phyloP scores from a whole-genome alignment of 148 eudicot genomes.

The Arctostaphylos glauca region DNA sequence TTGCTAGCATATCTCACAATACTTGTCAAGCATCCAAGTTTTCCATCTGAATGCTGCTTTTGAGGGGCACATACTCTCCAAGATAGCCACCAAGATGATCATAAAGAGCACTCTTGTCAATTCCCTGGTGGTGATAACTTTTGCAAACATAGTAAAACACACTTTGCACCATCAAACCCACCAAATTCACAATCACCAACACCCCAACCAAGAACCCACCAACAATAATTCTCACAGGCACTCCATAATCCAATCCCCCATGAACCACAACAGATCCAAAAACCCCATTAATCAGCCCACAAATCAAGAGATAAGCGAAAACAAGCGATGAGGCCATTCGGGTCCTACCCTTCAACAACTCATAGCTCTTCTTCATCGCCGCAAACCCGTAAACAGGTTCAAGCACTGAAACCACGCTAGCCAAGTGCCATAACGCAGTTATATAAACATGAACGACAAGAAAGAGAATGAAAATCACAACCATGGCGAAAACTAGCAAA shows the following conservation, averaged over 20 bases:
- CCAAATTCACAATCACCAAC: slow-evolving; percentile 79
- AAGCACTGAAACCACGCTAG: slow-evolving; percentile 81
- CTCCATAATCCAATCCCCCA: slow-evolving; percentile 45
- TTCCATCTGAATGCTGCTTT: slow-evolving; percentile 94
- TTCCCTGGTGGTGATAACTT: slow-evolving; percentile 81
- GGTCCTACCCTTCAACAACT: slow-evolving; percentile 65
- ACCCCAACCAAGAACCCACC: slow-evolving; percentile 94
- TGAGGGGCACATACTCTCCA: slow-evolving; percentile 96
- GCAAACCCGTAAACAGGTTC: slow-evolving; percentile 78
- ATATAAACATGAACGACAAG: slow-evolving; percentile 83
- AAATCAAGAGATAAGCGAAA: slow-evolving; percentile 53
- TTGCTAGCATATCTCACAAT: neutral
- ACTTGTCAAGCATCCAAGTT: slow-evolving; percentile 44
- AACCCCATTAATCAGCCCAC: slow-evolving; percentile 63
- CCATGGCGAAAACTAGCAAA: slow-evolving; percentile 41
- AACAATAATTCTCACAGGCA: slow-evolving; percentile 53
- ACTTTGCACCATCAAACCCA: slow-evolving; percentile 86
- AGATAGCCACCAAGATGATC: slow-evolving; percentile 97
- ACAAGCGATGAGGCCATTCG: slow-evolving; percentile 58
- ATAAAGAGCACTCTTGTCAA: slow-evolving; percentile 75
- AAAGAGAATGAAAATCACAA: slow-evolving; percentile 49
- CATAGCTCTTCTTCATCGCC: slow-evolving; percentile 86
- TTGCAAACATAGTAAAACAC: slow-evolving; percentile 98
- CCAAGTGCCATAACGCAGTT: slow-evolving; percentile 87
- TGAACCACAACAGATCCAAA: slow-evolving; percentile 69